Evolutionary conservation across 805 yeast species (phyloP).

Genomic region (Candida morakotiae): DNA sequence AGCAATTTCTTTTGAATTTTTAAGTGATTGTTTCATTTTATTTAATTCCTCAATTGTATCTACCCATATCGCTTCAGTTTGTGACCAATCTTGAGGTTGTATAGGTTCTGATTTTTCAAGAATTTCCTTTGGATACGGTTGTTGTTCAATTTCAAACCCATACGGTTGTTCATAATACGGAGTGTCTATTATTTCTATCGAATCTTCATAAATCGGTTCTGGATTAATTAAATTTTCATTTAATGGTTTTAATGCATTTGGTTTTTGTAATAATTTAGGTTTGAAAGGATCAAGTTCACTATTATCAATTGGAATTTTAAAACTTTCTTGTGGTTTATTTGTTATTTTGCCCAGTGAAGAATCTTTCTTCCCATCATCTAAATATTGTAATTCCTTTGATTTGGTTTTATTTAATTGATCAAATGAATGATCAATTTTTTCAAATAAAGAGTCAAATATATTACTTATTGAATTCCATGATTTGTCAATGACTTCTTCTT

Average conservation of each 20-base stretch:
- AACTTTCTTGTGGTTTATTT: slow-evolving; percentile 65
- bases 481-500: slow-evolving; percentile 39
- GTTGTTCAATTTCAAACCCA: slow-evolving; percentile 62
- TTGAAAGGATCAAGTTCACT: slow-evolving; percentile 67
- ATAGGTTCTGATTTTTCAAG: slow-evolving; percentile 39
- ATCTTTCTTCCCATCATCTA: slow-evolving; percentile 8
- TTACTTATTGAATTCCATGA: slow-evolving; percentile 64
- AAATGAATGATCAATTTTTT: slow-evolving; percentile 67
- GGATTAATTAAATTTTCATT: slow-evolving; percentile 40
- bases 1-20: slow-evolving; percentile 62
- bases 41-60: slow-evolving; percentile 51
- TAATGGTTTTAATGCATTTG: slow-evolving; percentile 57
- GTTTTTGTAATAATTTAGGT: slow-evolving; percentile 71
- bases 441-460: slow-evolving; percentile 66
- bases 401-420: slow-evolving; percentile 42
- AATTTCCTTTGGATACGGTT: slow-evolving; percentile 62
- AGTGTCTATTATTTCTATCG: slow-evolving; percentile 40
- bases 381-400: slow-evolving; percentile 9
- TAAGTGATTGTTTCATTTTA: slow-evolving; percentile 52
- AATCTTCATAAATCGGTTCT: slow-evolving; percentile 17
- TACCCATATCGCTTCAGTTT: slow-evolving; percentile 67
- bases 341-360: background rate
- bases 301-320: slow-evolving; percentile 61
- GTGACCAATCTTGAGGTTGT: slow-evolving; percentile 60
- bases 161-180: slow-evolving; percentile 80